Evolutionary conservation across 148 eudicot genomes (phyloP).

Genomic region (Silene latifolia): DNA sequence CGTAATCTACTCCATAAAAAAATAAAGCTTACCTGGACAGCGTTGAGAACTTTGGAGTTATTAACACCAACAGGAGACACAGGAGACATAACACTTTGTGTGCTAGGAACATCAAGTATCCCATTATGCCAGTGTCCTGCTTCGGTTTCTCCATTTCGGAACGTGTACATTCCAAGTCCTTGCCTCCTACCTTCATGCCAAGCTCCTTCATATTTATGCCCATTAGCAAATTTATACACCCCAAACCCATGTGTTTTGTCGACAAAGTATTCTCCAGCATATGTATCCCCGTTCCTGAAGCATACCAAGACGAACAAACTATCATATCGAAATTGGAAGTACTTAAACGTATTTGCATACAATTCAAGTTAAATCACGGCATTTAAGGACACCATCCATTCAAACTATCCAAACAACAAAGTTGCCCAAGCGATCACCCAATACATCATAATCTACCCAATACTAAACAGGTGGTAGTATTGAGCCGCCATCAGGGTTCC

Average conservation of each 20-base stretch:
- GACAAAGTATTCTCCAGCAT: conserved; percentile 94
- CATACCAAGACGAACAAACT: neutral
- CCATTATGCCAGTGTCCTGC: conserved; percentile 96
- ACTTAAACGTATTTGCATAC: neutral
- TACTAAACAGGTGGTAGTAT: too few relatives aligned
- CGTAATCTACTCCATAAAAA: too few relatives aligned
- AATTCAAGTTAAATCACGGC: too few relatives aligned
- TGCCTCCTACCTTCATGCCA: conserved; percentile 98
- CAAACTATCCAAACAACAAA: neutral
- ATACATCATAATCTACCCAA: too few relatives aligned
- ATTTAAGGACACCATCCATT: neutral
- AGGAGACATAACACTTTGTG: conserved; percentile 54
- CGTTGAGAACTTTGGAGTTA: conserved; percentile 86
- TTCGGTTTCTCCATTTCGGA: conserved; percentile 86
- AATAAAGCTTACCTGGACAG: conserved; percentile 57
- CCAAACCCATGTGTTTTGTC: conserved; percentile 99
- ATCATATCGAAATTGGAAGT: neutral
- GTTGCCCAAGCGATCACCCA: neutral
- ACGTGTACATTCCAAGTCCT: conserved; percentile 94
- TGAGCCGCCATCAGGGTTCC: too few relatives aligned
- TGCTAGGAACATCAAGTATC: conserved; percentile 76
- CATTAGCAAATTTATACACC: conserved; percentile 80
- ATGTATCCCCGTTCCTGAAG: conserved; percentile 75
- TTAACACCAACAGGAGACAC: conserved; percentile 86
- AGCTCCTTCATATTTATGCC: conserved; percentile 87